These are phyloP conservation scores for Termitomyces sp. DNA, from an alignment of 768 basidiomycete genomes.

Conservation along the genomic window DNA sequence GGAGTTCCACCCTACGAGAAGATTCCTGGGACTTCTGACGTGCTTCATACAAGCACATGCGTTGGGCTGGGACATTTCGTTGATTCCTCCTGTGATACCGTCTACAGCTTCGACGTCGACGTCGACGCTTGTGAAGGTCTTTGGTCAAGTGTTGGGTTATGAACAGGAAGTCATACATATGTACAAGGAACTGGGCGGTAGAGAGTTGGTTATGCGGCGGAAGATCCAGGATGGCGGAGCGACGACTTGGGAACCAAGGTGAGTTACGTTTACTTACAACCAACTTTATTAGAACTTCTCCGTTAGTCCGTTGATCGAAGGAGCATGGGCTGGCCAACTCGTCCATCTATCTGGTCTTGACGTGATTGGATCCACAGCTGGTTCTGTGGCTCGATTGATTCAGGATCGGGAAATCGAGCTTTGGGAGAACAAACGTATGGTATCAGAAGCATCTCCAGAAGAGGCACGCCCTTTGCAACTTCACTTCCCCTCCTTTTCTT, in stretches of 20 bases:
- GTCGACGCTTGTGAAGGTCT: constrained; percentile 47
- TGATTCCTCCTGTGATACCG: constrained; percentile 50
- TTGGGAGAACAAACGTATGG: constrained; percentile 59
- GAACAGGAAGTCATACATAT: constrained; percentile 53
- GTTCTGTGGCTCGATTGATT: constrained; percentile 50
- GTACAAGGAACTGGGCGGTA: constrained; percentile 65
- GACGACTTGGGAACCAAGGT: constrained; percentile 60
- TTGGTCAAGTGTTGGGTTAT: constrained; percentile 55
- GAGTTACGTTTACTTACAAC: background rate
- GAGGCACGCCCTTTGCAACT: constrained; percentile 29
- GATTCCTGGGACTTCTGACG: constrained; percentile 55
- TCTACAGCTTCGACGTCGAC: constrained; percentile 61
- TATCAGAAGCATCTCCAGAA: constrained; percentile 36
- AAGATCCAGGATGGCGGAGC: constrained; percentile 52
- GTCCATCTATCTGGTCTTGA: constrained; percentile 58
- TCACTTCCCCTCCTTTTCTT: background rate
- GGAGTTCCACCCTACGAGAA: constrained; percentile 39
- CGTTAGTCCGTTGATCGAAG: constrained; percentile 36
- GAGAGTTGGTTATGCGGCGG: constrained; percentile 60
- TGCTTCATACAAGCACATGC: constrained; percentile 58
- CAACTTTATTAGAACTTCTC: background rate
- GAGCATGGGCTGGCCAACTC: constrained; percentile 50
- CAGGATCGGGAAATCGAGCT: constrained; percentile 62
- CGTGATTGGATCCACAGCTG: constrained; percentile 61
- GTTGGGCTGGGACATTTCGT: constrained; percentile 59